Conservation (phyloP, 345 rosid species). For the Cardamine chenopodiifolia region DNA sequence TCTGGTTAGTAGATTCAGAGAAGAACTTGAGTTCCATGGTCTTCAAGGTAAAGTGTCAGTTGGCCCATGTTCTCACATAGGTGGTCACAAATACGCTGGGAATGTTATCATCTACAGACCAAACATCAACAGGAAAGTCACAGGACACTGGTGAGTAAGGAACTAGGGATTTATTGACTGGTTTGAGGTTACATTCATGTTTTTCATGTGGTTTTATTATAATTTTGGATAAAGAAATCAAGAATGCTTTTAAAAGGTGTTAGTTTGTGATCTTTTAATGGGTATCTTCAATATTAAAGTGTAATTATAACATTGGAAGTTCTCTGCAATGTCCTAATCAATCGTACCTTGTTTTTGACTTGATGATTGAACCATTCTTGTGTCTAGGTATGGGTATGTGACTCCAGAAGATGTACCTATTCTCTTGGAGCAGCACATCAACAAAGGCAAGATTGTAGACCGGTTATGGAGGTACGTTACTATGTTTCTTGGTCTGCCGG, state of each 20-base stretch:
- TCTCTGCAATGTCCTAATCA: background rate
- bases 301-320: background rate
- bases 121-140: conserved; percentile 55
- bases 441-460: conserved; percentile 83
- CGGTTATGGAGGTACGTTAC: conserved; percentile 74
- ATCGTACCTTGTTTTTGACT: conserved; percentile 9
- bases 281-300: conserved; percentile 1
- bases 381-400: conserved; percentile 86
- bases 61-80: conserved; percentile 96
- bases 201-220: conserved; percentile 4
- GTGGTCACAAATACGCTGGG: conserved; percentile 96
- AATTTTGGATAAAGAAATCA: background rate
- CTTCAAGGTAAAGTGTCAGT: conserved; percentile 88
- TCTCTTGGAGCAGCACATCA: conserved; percentile 80
- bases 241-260: background rate
- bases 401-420: conserved; percentile 78
- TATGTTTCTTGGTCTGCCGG: conserved; percentile 19
- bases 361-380: conserved; percentile 12
- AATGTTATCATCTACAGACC: conserved; percentile 85
- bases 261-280: conserved; percentile 1
- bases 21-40: conserved; percentile 70
- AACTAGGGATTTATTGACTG: background rate
- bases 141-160: conserved; percentile 81
- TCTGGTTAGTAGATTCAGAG: conserved; percentile 77
- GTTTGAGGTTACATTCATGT: conserved; percentile 9